Evolutionary conservation across 768 basidiomycete genomes (phyloP).

Genomic region (Clathrus columnatus): DNA sequence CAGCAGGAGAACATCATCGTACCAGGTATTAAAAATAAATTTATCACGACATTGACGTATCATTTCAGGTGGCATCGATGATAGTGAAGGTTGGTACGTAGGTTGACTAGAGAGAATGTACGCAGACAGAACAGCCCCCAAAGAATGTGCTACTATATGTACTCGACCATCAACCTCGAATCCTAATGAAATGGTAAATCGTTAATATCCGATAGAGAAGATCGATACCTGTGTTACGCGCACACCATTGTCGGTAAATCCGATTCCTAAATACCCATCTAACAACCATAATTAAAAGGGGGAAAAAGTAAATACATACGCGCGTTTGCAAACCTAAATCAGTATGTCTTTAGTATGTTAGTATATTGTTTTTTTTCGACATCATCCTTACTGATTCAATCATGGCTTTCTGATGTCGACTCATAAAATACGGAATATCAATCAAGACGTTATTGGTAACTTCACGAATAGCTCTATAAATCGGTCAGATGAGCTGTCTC

Average conservation of each 20-base stretch:
- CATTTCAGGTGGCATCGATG: slow-evolving; percentile 25
- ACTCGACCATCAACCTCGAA: slow-evolving; percentile 9
- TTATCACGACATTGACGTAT: slow-evolving; percentile 19
- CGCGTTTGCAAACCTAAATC: slow-evolving; percentile 25
- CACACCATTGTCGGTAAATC: slow-evolving; percentile 33
- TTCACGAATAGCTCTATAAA: slow-evolving; percentile 24
- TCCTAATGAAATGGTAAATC: neutral
- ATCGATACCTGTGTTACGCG: slow-evolving; percentile 27
- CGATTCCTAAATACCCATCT: slow-evolving; percentile 22
- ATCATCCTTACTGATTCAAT: slow-evolving; percentile 28
- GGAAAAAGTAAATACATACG: slow-evolving; percentile 14
- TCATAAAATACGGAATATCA: slow-evolving; percentile 38
- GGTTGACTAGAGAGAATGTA: slow-evolving; percentile 35
- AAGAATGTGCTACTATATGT: slow-evolving; percentile 35
- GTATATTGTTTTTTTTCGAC: too few relatives aligned
- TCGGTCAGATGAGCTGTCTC: neutral
- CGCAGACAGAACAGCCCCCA: slow-evolving; percentile 32
- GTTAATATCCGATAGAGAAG: neutral
- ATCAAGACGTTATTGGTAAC: slow-evolving; percentile 33
- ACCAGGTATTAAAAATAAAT: slow-evolving; percentile 27
- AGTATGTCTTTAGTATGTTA: too few relatives aligned
- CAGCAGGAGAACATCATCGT: neutral
- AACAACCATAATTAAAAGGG: neutral
- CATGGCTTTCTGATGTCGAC: slow-evolving; percentile 32
- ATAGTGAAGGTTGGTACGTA: slow-evolving; percentile 28